Evolutionary conservation across 2,329 filamentous ascomycete species (phyloP).

Genomic region (Ophiostoma tasmaniense): DNA sequence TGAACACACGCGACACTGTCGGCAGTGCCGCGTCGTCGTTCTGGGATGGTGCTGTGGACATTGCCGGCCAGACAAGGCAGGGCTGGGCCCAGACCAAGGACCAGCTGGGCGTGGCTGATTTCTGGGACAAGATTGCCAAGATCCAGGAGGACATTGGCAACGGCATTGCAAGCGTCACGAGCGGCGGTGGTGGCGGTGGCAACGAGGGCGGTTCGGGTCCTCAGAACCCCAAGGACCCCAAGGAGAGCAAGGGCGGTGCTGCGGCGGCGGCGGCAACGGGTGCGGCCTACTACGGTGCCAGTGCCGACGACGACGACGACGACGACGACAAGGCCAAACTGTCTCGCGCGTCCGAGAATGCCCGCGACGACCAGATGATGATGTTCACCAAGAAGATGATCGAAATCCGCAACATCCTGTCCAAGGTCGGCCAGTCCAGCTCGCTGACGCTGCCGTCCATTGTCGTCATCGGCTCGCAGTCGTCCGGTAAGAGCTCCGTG

Average conservation of each 20-base stretch:
- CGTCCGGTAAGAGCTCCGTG: conserved; percentile 95
- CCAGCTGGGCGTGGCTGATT: conserved; percentile 59
- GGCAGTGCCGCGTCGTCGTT: conserved; percentile 59
- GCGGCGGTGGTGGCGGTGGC: conserved; percentile 36
- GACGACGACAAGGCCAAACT: conserved; percentile 7
- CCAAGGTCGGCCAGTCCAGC: conserved; percentile 85
- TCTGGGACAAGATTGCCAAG: conserved; percentile 66
- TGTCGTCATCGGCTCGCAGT: conserved; percentile 98
- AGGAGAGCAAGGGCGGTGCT: conserved; percentile 49
- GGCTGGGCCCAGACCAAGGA: conserved; percentile 83
- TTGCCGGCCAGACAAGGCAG: conserved; percentile 68
- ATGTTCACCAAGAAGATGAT: conserved; percentile 99
- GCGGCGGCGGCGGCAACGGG: conserved; percentile 55
- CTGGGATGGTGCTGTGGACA: conserved; percentile 62
- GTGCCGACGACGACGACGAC: conserved; percentile 38
- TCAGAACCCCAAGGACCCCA: conserved; percentile 46
- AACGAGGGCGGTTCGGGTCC: conserved; percentile 26
- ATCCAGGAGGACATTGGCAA: conserved; percentile 52
- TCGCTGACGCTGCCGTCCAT: conserved; percentile 87
- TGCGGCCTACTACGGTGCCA: conserved; percentile 70
- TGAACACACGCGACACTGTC: conserved; percentile 63
- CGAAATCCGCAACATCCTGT: conserved; percentile 86
- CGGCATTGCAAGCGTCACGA: conserved; percentile 31
- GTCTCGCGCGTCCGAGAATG: conserved; percentile 52
- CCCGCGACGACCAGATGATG: conserved; percentile 98